Conservation (phyloP, 23 red algal species). For the Gracilaria gracilis region DNA sequence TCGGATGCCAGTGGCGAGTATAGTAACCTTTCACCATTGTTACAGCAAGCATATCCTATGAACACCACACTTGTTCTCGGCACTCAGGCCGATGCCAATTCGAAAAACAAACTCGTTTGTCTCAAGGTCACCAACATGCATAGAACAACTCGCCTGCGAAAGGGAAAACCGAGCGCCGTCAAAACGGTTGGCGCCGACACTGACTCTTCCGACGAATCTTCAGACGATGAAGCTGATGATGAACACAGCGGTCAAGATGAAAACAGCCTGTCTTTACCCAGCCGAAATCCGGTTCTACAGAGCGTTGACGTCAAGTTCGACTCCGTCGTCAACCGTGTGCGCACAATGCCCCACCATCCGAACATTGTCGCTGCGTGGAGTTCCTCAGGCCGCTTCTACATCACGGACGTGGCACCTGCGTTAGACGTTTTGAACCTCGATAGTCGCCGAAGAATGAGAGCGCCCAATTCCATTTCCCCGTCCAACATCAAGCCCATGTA, state of each 20-base stretch:
- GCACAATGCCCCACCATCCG: slow-evolving; percentile 77
- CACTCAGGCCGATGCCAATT: slow-evolving; percentile 60
- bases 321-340: slow-evolving; percentile 77
- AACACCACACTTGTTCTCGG: slow-evolving; percentile 62
- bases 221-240: slow-evolving; percentile 33
- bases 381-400: slow-evolving; percentile 60
- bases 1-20: slow-evolving; percentile 28
- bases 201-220: slow-evolving; percentile 41
- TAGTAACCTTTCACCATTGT: slow-evolving; percentile 27
- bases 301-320: slow-evolving; percentile 61
- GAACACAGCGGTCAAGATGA: slow-evolving; percentile 28
- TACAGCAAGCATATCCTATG: slow-evolving; percentile 66
- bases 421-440: slow-evolving; percentile 51
- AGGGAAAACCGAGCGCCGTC: slow-evolving; percentile 20
- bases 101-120: slow-evolving; percentile 75
- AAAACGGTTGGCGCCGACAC: slow-evolving; percentile 25
- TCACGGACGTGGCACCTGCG: slow-evolving; percentile 71
- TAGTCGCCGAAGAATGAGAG: slow-evolving; percentile 38
- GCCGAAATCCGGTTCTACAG: slow-evolving; percentile 50
- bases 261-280: neutral
- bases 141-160: slow-evolving; percentile 34
- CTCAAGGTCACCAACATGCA: slow-evolving; percentile 71
- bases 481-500: slow-evolving; percentile 58
- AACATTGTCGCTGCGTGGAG: slow-evolving; percentile 84
- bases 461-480: slow-evolving; percentile 31